A percentile compares a stretch with the other conserved stretches of the same genome.
Evolutionary conservation across 768 basidiomycete species (phyloP).

Genomic region (Boletus barrowsii): DNA sequence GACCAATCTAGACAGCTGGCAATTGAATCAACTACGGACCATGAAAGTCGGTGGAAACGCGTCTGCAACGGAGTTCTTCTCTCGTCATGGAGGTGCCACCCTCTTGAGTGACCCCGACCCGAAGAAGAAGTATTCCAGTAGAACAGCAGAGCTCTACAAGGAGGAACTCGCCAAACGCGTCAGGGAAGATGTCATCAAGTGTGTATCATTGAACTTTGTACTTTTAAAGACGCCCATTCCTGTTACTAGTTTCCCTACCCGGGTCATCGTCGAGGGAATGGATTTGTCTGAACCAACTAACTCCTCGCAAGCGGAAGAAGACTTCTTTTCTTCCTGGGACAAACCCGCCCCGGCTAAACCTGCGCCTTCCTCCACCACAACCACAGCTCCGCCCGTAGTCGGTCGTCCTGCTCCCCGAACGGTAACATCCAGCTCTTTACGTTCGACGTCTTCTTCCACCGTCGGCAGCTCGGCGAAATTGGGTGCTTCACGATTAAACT

Average conservation of each 20-base stretch:
- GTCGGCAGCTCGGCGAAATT: conserved; percentile 34
- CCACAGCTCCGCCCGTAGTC: conserved; percentile 54
- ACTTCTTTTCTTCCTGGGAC: conserved; percentile 98
- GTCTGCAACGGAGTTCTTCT: conserved; percentile 84
- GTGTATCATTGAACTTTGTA: conserved; percentile 21
- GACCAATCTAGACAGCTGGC: conserved; percentile 96
- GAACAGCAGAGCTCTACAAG: conserved; percentile 84
- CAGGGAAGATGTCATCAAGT: conserved; percentile 72
- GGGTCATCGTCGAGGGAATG: conserved; percentile 82
- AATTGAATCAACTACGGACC: conserved; percentile 81
- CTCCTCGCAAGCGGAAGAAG: conserved; percentile 64
- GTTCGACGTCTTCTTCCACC: conserved; percentile 40
- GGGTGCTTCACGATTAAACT: conserved; percentile 42
- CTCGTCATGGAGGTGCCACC: conserved; percentile 74
- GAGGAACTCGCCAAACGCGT: conserved; percentile 83
- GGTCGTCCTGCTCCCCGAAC: conserved; percentile 60
- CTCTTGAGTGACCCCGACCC: conserved; percentile 71
- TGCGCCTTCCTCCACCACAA: conserved; percentile 48
- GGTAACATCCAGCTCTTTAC: conserved; percentile 61
- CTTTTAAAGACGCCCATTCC: background rate
- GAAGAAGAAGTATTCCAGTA: conserved; percentile 87
- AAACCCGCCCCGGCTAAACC: conserved; percentile 65
- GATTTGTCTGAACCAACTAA: conserved; percentile 42
- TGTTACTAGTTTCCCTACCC: conserved; percentile 62
- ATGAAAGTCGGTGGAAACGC: conserved; percentile 97